Evolutionary conservation across 192 early-diverging fungal species (phyloP).

Genomic region (Coemansia sp.): DNA sequence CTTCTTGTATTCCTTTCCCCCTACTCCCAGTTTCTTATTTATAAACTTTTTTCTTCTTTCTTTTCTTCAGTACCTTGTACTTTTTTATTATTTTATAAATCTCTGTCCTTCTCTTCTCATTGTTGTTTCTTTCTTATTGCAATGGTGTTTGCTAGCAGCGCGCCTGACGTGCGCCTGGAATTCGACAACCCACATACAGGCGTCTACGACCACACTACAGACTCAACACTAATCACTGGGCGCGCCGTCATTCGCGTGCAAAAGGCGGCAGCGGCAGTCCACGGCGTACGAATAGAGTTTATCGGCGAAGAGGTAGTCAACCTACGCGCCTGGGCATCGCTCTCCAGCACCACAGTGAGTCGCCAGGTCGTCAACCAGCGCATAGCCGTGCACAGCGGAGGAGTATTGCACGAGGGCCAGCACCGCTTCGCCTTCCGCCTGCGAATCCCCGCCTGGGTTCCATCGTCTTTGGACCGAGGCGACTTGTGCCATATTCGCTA

Average conservation of each 20-base stretch:
- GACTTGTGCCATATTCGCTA: slow-evolving; percentile 48
- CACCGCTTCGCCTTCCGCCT: slow-evolving; percentile 33
- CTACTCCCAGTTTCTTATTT: too few relatives aligned
- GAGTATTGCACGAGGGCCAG: slow-evolving; percentile 24
- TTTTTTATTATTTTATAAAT: background rate
- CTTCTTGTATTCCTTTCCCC: too few relatives aligned
- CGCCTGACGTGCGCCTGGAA: slow-evolving; percentile 30
- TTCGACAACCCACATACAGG: slow-evolving; percentile 4
- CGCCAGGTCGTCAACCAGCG: slow-evolving; percentile 16
- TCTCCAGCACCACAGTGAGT: slow-evolving; percentile 18
- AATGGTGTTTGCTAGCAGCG: slow-evolving; percentile 41
- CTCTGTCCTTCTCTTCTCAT: background rate
- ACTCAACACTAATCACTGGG: slow-evolving; percentile 10
- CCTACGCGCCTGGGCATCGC: slow-evolving; percentile 39
- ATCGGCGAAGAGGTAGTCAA: slow-evolving; percentile 38
- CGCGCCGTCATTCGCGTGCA: slow-evolving; percentile 12
- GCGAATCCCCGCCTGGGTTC: slow-evolving; percentile 37
- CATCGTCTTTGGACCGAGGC: slow-evolving; percentile 33
- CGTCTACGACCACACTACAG: background rate
- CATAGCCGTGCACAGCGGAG: slow-evolving; percentile 6
- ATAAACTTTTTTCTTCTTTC: background rate
- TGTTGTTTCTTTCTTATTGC: background rate
- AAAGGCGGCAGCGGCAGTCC: slow-evolving; percentile 6
- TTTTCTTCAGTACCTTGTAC: slow-evolving; percentile 1
- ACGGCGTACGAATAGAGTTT: slow-evolving; percentile 31